A percentile compares a stretch with the other conserved stretches of the same genome.
Conservation (phyloP, 169 alveolate species). For the Plasmodium blacklocki region DNA sequence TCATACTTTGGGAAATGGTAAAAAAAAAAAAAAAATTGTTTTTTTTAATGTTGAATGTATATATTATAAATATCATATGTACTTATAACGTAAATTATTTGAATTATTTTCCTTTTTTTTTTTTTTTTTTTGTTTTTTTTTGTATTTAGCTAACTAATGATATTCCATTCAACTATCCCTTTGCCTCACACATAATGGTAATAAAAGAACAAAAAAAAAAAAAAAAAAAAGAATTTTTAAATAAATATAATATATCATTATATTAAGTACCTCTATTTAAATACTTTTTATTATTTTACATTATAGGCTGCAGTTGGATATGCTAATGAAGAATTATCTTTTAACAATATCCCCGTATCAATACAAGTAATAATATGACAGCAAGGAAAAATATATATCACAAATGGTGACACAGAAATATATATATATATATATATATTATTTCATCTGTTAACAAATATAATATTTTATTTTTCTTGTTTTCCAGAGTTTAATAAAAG, state of each 20-base stretch:
- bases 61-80: no score
- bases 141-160: conserved; percentile 35
- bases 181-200: conserved; percentile 69
- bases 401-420: not conserved
- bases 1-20: conserved; percentile 71
- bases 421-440: not conserved
- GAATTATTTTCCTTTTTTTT: not conserved
- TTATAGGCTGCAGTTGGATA: conserved; percentile 64
- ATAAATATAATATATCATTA: not conserved
- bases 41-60: no score
- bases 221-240: not conserved
- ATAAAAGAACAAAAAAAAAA: not conserved
- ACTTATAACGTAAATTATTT: not conserved
- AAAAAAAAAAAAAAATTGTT: conserved; percentile 2
- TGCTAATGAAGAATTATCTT: conserved; percentile 61
- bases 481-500: conserved; percentile 47
- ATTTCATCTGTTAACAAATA: not conserved
- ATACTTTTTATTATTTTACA: not conserved
- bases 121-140: conserved; percentile 18
- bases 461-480: not conserved
- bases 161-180: conserved; percentile 60
- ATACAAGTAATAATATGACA: conserved; percentile 44
- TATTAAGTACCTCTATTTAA: not conserved
- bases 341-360: conserved; percentile 31
- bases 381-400: conserved; percentile 8